Percentiles rank a stretch among this genome's conserved stretches.
phyloP scores from a whole-genome alignment of 208 protist genomes.

The Acanthamoeba healyi region DNA sequence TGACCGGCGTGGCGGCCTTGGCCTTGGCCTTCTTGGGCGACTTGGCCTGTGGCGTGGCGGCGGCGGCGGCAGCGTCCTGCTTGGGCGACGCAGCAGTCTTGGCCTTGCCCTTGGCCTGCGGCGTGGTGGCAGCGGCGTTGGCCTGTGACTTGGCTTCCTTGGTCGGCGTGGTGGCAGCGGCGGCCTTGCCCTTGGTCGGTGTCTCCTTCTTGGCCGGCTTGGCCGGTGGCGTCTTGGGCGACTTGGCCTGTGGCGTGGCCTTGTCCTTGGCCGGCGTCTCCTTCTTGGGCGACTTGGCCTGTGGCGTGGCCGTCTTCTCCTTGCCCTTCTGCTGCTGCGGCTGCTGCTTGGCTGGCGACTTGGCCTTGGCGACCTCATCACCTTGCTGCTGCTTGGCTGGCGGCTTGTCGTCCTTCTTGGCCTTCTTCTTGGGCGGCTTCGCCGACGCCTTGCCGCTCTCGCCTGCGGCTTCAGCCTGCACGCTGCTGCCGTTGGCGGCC shows the following conservation, averaged over 20 bases:
- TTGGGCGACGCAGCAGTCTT: no score
- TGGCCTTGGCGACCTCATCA: neutral
- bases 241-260: neutral
- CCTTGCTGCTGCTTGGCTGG: neutral
- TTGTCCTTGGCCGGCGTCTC: neutral
- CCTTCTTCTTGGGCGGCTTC: conserved; percentile 41
- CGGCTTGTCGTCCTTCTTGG: neutral
- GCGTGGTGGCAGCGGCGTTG: neutral
- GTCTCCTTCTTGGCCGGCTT: neutral
- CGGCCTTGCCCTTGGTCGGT: neutral
- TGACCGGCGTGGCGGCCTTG: neutral
- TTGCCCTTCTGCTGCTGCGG: neutral
- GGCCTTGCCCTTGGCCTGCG: neutral
- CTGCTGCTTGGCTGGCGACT: neutral
- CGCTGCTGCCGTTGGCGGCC: neutral
- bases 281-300: neutral
- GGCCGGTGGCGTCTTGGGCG: neutral
- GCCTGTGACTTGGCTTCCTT: no score
- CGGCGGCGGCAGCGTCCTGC: no score
- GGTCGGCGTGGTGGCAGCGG: no score
- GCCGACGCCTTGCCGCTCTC: neutral
- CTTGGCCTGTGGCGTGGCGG: neutral
- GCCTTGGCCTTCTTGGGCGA: neutral
- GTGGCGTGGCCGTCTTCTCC: neutral
- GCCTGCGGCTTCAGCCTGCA: neutral